phyloP scores from a whole-genome alignment of 1,139 yeast genomes.

The Pichia sp. region DNA sequence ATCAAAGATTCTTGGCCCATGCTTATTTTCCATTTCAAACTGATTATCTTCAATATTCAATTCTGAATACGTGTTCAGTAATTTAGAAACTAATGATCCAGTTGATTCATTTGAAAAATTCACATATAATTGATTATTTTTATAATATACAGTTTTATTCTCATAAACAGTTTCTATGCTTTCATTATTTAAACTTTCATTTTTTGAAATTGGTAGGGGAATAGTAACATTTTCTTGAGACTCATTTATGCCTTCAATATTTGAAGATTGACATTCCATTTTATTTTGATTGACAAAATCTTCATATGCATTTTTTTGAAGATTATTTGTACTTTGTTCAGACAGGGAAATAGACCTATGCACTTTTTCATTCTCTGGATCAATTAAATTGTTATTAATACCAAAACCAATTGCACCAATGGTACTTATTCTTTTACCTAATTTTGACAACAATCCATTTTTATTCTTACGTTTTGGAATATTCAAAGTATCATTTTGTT shows the following conservation, averaged over 20 bases:
- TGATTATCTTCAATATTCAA: not conserved
- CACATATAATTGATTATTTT: slow-evolving; percentile 3
- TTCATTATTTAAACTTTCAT: not conserved
- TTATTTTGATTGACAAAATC: too few relatives aligned
- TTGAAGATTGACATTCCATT: too few relatives aligned
- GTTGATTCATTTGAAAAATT: slow-evolving; percentile 10
- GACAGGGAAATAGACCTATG: slow-evolving; percentile 5
- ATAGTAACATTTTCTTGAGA: not conserved
- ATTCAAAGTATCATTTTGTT: not conserved
- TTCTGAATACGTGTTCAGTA: slow-evolving; percentile 6
- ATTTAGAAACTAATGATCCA: slow-evolving; percentile 5
- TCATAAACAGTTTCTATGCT: not conserved
- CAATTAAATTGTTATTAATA: not conserved
- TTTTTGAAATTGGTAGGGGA: not conserved
- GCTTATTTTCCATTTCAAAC: not conserved
- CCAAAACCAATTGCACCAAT: slow-evolving; percentile 3
- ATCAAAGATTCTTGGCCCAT: too few relatives aligned
- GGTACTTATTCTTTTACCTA: slow-evolving; percentile 10
- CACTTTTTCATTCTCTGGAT: not conserved
- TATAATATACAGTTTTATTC: not conserved
- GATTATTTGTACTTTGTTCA: not conserved
- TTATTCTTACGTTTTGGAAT: not conserved
- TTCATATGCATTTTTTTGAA: too few relatives aligned
- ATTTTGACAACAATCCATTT: not conserved
- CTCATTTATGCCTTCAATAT: too few relatives aligned